Conservation (phyloP, 345 rosid genomes). For the Rhizophora mangle region DNA sequence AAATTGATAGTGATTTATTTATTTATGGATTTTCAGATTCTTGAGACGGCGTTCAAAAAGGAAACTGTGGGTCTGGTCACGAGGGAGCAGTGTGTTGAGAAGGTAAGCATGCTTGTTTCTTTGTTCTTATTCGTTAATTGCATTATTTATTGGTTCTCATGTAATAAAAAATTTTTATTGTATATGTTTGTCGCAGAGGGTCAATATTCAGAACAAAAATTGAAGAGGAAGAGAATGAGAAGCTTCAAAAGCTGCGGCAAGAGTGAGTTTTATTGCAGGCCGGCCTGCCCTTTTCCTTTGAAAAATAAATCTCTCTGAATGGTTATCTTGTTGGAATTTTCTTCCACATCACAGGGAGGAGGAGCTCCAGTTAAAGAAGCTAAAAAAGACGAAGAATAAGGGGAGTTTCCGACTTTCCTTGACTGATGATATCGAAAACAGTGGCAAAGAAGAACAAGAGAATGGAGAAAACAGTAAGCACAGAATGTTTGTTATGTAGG, state of each 20-base stretch:
- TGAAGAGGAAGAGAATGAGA: slow-evolving; percentile 98
- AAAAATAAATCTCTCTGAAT: no score
- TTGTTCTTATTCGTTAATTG: not conserved
- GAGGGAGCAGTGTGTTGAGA: slow-evolving; percentile 95
- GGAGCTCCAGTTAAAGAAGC: slow-evolving; percentile 79
- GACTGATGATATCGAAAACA: slow-evolving; percentile 74
- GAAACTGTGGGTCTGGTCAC: slow-evolving; percentile 96
- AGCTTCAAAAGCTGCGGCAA: slow-evolving; percentile 78
- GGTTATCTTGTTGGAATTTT: slow-evolving; percentile 6
- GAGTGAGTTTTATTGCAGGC: slow-evolving; percentile 50
- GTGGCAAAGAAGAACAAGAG: slow-evolving; percentile 65
- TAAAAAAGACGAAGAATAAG: slow-evolving; percentile 76
- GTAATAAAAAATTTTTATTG: not conserved
- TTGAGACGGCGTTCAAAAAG: slow-evolving; percentile 98
- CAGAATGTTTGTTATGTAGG: not conserved
- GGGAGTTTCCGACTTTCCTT: slow-evolving; percentile 73
- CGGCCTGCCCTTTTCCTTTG: not conserved
- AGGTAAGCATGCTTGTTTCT: slow-evolving; percentile 42
- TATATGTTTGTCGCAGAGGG: slow-evolving; percentile 49
- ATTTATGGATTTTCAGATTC: slow-evolving; percentile 45
- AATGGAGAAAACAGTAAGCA: slow-evolving; percentile 38
- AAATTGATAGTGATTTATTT: not conserved
- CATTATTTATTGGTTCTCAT: not conserved
- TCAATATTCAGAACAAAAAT: slow-evolving; percentile 81
- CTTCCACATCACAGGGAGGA: slow-evolving; percentile 59